These are phyloP conservation scores for Beauveria rudraprayagi DNA, from an alignment of 2,329 filamentous ascomycete species.

Conservation along the genomic window DNA sequence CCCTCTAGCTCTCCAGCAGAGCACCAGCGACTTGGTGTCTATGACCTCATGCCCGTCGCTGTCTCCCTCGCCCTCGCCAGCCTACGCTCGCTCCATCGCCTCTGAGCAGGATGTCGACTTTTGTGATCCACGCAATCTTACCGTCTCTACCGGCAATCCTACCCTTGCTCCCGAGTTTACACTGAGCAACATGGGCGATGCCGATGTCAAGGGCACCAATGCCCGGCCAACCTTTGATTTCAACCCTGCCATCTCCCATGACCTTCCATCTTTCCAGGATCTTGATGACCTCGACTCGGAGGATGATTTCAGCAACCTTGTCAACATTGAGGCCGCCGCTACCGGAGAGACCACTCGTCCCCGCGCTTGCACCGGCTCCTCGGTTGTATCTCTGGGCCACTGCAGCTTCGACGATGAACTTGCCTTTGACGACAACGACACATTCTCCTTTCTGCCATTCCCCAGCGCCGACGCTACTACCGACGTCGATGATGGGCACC, in stretches of 20 bases:
- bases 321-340: constrained; percentile 48
- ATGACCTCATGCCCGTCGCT: constrained; percentile 74
- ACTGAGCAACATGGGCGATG: constrained; percentile 55
- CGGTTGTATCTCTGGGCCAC: constrained; percentile 60
- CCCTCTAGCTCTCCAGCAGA: constrained; percentile 52
- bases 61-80: constrained; percentile 75
- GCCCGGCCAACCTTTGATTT: constrained; percentile 43
- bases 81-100: constrained; percentile 57
- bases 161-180: constrained; percentile 54
- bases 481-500: constrained; percentile 39
- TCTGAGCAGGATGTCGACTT: constrained; percentile 72
- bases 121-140: constrained; percentile 86
- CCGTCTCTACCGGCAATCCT: constrained; percentile 50
- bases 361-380: constrained; percentile 60
- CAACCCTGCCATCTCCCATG: constrained; percentile 36
- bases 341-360: constrained; percentile 60
- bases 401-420: constrained; percentile 70
- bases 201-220: constrained; percentile 48
- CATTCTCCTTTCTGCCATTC: constrained; percentile 52
- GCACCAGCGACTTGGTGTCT: constrained; percentile 64
- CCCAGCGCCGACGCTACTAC: constrained; percentile 46
- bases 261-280: constrained; percentile 70
- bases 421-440: constrained; percentile 65
- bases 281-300: constrained; percentile 87
- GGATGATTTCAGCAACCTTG: constrained; percentile 73